Evolutionary conservation across 495 filamentous ascomycete species (phyloP).

Genomic region (Hypomontagnella submonticulosa): DNA sequence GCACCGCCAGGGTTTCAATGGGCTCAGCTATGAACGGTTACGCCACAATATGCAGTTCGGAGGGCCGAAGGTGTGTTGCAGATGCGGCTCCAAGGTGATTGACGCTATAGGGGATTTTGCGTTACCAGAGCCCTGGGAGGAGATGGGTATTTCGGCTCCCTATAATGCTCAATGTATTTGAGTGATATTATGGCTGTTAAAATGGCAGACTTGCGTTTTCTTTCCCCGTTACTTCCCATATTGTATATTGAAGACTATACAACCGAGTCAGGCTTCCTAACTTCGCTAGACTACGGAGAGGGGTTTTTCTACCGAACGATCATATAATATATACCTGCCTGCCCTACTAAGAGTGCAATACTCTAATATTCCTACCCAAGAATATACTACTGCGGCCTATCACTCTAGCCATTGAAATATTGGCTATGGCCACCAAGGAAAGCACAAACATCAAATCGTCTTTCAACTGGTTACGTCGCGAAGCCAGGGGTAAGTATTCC

Average conservation of each 20-base stretch:
- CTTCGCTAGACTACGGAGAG: too few relatives aligned
- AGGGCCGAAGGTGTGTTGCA: neutral
- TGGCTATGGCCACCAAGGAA: neutral
- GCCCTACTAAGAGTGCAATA: too few relatives aligned
- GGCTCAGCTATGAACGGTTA: slow-evolving; percentile 4
- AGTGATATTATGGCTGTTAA: neutral
- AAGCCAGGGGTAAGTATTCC: slow-evolving; percentile 4
- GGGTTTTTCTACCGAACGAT: too few relatives aligned
- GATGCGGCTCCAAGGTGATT: slow-evolving; percentile 4
- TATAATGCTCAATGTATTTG: neutral
- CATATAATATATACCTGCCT: too few relatives aligned
- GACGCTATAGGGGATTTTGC: neutral
- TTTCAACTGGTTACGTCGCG: slow-evolving; percentile 19
- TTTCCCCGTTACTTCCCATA: too few relatives aligned
- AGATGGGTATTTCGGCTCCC: neutral
- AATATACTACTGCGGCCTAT: too few relatives aligned
- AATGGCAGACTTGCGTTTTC: too few relatives aligned
- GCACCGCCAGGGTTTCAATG: neutral
- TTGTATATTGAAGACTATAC: too few relatives aligned
- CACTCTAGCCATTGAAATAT: neutral
- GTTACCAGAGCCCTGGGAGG: neutral
- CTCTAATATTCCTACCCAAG: too few relatives aligned
- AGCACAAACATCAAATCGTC: neutral
- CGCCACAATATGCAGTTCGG: slow-evolving; percentile 10
- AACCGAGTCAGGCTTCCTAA: too few relatives aligned